Evolutionary conservation across 2,329 filamentous ascomycete genomes (phyloP).

Genomic region (Colletotrichum higginsianum): DNA sequence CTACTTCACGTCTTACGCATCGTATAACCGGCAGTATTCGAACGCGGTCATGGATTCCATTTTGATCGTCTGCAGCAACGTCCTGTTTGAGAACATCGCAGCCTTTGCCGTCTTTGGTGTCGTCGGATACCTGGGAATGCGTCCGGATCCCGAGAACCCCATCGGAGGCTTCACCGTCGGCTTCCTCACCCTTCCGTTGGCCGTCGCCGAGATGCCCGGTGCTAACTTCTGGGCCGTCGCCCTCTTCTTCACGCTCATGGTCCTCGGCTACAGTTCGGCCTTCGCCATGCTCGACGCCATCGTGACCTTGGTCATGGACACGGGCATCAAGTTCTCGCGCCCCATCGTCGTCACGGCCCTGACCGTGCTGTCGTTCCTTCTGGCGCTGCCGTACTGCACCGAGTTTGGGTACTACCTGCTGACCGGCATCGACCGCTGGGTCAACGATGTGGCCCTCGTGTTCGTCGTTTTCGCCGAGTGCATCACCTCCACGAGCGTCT

Average conservation of each 20-base stretch:
- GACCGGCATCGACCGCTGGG: conserved; percentile 69
- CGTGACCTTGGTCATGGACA: conserved; percentile 68
- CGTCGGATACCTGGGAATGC: conserved; percentile 61
- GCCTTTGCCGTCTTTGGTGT: conserved; percentile 68
- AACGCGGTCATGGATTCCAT: conserved; percentile 73
- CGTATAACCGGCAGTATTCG: conserved; percentile 70
- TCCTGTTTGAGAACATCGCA: conserved; percentile 69
- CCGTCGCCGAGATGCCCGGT: conserved; percentile 69
- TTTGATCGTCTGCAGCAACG: conserved; percentile 68
- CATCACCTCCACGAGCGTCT: conserved; percentile 66
- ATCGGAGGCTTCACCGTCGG: conserved; percentile 71
- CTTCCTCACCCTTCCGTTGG: conserved; percentile 71
- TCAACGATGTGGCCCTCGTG: conserved; percentile 68
- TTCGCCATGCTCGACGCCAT: conserved; percentile 73
- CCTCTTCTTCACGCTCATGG: conserved; percentile 71
- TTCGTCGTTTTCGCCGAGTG: conserved; percentile 69
- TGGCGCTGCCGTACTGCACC: conserved; percentile 71
- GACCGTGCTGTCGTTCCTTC: conserved; percentile 65
- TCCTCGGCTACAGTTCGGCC: conserved; percentile 71
- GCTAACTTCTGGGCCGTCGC: conserved; percentile 72
- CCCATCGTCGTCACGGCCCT: conserved; percentile 65
- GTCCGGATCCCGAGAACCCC: conserved; percentile 54
- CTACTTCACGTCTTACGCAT: conserved; percentile 72
- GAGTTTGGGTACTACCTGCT: conserved; percentile 71
- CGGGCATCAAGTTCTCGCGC: conserved; percentile 62